Evolutionary conservation across 371 early-diverging fungal species (phyloP).

Genomic region (Entomophthora muscae): DNA sequence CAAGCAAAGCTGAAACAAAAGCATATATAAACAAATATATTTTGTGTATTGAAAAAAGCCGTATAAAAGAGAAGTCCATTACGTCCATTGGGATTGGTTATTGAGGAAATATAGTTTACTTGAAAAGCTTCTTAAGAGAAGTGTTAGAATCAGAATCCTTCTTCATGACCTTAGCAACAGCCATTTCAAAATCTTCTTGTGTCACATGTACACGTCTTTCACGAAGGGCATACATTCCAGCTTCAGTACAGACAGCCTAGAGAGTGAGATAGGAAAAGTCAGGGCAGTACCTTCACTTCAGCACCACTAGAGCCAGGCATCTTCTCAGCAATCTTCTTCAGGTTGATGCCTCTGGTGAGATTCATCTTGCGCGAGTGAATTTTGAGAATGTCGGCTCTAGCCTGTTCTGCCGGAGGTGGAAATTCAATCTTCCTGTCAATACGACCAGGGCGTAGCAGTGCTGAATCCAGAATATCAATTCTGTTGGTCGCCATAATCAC

Average conservation of each 20-base stretch:
- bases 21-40: too few relatives aligned
- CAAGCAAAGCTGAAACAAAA: too few relatives aligned
- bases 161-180: constrained; percentile 99
- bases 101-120: too few relatives aligned
- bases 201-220: constrained; percentile 97
- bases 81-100: too few relatives aligned
- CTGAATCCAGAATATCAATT: constrained; percentile 96
- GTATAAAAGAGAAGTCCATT: too few relatives aligned
- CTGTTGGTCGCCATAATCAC: constrained; percentile 99
- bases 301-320: constrained; percentile 96
- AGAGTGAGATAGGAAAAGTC: neutral
- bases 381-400: constrained; percentile 95
- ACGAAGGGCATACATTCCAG: constrained; percentile 99
- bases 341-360: constrained; percentile 93
- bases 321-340: constrained; percentile 89
- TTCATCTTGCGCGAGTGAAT: constrained; percentile 99
- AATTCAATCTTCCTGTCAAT: constrained; percentile 99
- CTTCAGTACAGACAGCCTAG: constrained; percentile 98
- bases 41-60: too few relatives aligned
- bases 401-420: constrained; percentile 95
- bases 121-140: constrained; percentile 93
- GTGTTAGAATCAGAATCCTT: constrained; percentile 94
- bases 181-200: constrained; percentile 99
- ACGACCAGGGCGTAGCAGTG: constrained; percentile 94
- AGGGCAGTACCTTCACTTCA: constrained; percentile 62